A percentile compares a stretch with the other conserved stretches of the same genome.
These are phyloP conservation scores for Trichoderma sp. DNA, from an alignment of 2,329 filamentous ascomycete genomes.

Conservation along the genomic window DNA sequence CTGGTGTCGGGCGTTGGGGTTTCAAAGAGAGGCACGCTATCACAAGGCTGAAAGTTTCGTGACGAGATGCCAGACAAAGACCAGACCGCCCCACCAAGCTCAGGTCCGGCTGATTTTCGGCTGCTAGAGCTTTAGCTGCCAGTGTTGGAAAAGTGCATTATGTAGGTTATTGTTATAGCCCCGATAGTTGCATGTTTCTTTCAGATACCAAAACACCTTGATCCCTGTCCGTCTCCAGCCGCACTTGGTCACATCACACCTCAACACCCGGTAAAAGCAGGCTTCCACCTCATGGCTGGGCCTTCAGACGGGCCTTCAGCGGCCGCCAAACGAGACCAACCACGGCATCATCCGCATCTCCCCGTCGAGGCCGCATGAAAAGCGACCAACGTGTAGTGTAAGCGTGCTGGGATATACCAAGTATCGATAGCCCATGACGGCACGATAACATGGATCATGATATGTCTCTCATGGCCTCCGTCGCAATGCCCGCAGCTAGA, in stretches of 20 bases:
- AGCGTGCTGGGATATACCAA: constrained; percentile 3
- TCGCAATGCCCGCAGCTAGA: neutral
- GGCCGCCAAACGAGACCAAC: constrained; percentile 15
- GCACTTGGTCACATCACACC: neutral
- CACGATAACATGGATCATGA: neutral
- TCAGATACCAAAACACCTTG: neutral
- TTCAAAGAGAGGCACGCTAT: constrained; percentile 10
- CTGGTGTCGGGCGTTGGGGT: neutral
- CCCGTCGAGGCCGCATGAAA: constrained; percentile 22
- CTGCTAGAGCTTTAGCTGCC: neutral
- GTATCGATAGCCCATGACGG: neutral
- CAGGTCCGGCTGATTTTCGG: neutral
- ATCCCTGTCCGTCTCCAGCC: neutral
- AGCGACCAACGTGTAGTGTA: constrained; percentile 9
- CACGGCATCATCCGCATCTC: constrained; percentile 17
- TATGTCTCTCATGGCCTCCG: neutral
- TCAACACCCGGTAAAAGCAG: constrained; percentile 4
- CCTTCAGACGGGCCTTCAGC: neutral
- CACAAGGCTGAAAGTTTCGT: constrained; percentile 24
- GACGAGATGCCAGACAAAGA: constrained; percentile 11
- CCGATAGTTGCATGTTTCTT: neutral
- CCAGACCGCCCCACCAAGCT: constrained; percentile 5
- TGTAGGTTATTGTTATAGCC: neutral
- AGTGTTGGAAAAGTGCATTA: neutral
- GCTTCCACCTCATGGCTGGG: constrained; percentile 8